Evolutionary conservation across 202 grass and related monocot species (phyloP), one percentile per base, ranked within the genome.

Genomic region (Musa balbisiana): DNA sequence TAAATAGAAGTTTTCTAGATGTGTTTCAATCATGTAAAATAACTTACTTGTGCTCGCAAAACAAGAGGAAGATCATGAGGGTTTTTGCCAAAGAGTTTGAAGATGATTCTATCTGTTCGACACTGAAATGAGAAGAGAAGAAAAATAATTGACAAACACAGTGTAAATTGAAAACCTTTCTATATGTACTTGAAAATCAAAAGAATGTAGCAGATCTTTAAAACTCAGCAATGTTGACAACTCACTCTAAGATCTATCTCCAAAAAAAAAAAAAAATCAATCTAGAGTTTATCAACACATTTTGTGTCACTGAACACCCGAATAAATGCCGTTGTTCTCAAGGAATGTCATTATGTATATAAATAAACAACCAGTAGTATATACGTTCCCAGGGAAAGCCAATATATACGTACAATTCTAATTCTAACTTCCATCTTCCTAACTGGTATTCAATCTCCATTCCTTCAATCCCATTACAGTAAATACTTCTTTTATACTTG

Each of bases 71-170:
- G 84, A 88, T 97, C 90, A 4, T 82, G 83, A 3, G 90, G 93
- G 25, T 81, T 83, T 87, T 97, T 97, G 22, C 88, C 93, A 80
- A 97, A 97, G 43, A 97, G 87, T 59, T 97, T 97, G 53, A 97
- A 97, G n/a, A 91, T 80, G 52, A 97, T 90, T 86, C 84, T 93
- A 89, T 90, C 93, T 76, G 93, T 97, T 72, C 90, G 93, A 24
- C 84, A 81, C 93, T 93, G 88, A 62, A 78, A 81, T 63, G 64
- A 75, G 67, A 69, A 73, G 60, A 49, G 17, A 78, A 5, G 21
- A 80, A 55, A 85, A 78, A 53, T 75, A 5, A 79, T 50, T 75
- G 78, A 4, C 55, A 49, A 0, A 72, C 70, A 80, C 63, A 55
- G 53, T 9, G 71, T 54, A 16, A 80, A 49, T 22, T 73, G 49